phyloP scores from a whole-genome alignment of 257 asterid genomes.

The Verbascum thapsus region DNA sequence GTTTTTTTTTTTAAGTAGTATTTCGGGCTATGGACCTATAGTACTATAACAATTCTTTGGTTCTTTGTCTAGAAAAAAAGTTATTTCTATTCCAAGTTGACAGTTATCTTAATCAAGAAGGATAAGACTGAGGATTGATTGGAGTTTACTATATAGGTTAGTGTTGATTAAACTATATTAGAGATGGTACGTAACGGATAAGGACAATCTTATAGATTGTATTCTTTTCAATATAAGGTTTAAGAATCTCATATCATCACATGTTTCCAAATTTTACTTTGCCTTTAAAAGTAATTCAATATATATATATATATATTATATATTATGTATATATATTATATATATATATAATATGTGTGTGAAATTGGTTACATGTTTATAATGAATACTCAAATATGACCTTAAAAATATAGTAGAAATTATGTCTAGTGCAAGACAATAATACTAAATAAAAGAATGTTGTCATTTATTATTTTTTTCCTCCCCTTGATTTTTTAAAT shows the following conservation, averaged over 20 bases:
- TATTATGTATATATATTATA: no score
- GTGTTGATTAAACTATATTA: conserved; percentile 17
- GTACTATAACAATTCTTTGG: background rate
- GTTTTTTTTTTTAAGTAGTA: background rate
- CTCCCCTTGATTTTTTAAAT: no score
- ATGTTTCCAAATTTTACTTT: background rate
- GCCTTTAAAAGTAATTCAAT: no score
- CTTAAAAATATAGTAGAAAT: no score
- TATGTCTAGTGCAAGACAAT: no score
- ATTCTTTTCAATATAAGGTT: background rate
- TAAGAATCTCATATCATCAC: no score
- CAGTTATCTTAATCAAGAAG: conserved; percentile 39
- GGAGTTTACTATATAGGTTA: conserved; percentile 22
- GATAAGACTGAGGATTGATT: conserved; percentile 35
- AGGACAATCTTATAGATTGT: background rate
- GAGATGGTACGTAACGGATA: conserved; percentile 24
- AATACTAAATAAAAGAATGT: no score
- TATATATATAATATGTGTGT: no score
- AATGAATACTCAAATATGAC: background rate
- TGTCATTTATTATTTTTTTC: no score
- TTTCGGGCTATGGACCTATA: background rate
- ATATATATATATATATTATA: no score
- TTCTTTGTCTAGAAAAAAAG: conserved; percentile 21
- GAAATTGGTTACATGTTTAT: no score
- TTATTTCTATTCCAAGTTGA: conserved; percentile 39